Percentiles rank a stretch among this genome's conserved stretches.
phyloP scores from a whole-genome alignment of 768 basidiomycete species.

The Leccinum pellstonianum region DNA sequence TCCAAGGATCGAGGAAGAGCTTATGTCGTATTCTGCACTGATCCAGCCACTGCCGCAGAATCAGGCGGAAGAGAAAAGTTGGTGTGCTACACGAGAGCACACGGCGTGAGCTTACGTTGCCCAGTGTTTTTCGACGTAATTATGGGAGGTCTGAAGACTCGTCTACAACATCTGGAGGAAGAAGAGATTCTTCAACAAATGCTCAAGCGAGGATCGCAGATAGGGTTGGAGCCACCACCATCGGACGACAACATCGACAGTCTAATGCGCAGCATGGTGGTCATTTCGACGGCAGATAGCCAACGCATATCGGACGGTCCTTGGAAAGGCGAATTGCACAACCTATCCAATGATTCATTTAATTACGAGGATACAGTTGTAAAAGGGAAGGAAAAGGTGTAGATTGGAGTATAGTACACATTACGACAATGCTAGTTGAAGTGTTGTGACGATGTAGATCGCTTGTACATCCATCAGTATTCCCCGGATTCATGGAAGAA shows the following conservation, averaged over 20 bases:
- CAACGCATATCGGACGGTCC: constrained; percentile 28
- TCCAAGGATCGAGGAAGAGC: constrained; percentile 38
- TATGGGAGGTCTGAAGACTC: constrained; percentile 36
- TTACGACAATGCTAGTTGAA: background rate
- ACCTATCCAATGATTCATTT: constrained; percentile 19
- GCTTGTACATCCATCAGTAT: constrained; percentile 18
- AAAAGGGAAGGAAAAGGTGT: constrained; percentile 27
- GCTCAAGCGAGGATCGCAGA: constrained; percentile 36
- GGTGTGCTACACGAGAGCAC: constrained; percentile 13
- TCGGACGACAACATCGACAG: constrained; percentile 38
- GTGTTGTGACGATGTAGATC: background rate
- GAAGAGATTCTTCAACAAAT: constrained; percentile 43
- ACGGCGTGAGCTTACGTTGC: constrained; percentile 5
- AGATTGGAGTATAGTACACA: constrained; percentile 1
- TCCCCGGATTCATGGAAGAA: constrained; percentile 50
- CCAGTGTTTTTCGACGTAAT: constrained; percentile 39
- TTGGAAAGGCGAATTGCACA: constrained; percentile 24
- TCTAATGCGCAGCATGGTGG: constrained; percentile 44
- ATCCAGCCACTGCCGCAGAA: constrained; percentile 35
- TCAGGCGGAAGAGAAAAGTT: constrained; percentile 41
- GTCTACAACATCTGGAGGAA: constrained; percentile 42
- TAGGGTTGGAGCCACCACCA: constrained; percentile 36
- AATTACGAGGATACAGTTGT: constrained; percentile 25
- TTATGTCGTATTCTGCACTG: constrained; percentile 31
- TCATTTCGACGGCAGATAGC: constrained; percentile 17